Evolutionary conservation across 2,329 filamentous ascomycete genomes (phyloP), one percentile per base, ranked within the genome.

Genomic region (Botrytis elliptica): DNA sequence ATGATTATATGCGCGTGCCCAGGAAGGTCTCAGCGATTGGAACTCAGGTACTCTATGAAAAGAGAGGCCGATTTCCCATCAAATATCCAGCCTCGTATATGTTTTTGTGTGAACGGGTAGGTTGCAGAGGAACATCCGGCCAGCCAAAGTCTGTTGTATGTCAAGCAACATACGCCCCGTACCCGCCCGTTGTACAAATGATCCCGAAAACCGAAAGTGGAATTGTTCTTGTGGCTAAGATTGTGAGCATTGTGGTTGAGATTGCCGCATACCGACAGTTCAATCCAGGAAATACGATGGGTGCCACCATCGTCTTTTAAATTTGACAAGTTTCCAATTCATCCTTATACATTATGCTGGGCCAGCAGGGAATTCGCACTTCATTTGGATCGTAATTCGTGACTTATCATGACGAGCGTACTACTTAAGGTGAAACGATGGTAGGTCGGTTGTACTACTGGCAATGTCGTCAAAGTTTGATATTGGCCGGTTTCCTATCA

Each of bases 121-220:
- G 46, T n/a, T 36, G 59, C 52, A 67, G 42, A 67, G 52, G 62
- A 67, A 46, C 40, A 72, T 68, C 70, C 70, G 63, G 52, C 29
- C 63, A 72, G 70, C 70, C 70, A 72, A 64, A 72, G 29, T 66
- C 62, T 42, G 38, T 49, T 44, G 63, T 44, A 59, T 59, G 62
- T 68, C 63, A 72, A 72, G 59, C 70, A 72, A 44, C 62, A 72
- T 49, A 67, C 62, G 40, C 70, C 69, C 25, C 57, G 70, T 72
- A 42, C 63, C 63, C 63, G 65, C 70, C 62, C 57, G 57, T 71
- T 52, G 42, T 52, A 71, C 69, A 29, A 71, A 46, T 60, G 36
- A 46, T 68, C 70, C 70, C 70, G 63, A 72, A 59, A 60, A 66
- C 60, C 63, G 70, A 72, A 57, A 25, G 55, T 33, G 29, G 38